A percentile compares a stretch with the other conserved stretches of the same genome.
Conservation (phyloP, 2,329 filamentous ascomycete genomes). For the Chalaropsis ovoidea region DNA sequence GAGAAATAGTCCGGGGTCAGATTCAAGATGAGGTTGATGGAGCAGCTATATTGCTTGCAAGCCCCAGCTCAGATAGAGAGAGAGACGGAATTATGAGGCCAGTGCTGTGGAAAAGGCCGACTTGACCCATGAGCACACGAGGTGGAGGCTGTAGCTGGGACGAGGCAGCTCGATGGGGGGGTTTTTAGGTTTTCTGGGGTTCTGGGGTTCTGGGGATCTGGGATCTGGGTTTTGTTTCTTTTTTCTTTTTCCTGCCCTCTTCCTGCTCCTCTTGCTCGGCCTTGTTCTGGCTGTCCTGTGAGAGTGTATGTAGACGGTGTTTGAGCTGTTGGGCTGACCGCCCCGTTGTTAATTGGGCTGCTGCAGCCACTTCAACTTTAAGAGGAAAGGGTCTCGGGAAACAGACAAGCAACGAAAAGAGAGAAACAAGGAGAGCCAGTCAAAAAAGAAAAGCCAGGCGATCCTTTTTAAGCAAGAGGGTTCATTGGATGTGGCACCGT, state of each 20-base stretch:
- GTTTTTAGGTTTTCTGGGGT: neutral
- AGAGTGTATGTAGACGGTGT: neutral
- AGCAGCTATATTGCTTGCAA: neutral
- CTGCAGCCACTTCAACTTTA: neutral
- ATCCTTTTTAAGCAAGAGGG: neutral
- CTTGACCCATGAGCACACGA: neutral
- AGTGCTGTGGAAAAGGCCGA: neutral
- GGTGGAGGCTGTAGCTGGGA: neutral
- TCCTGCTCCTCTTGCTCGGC: neutral
- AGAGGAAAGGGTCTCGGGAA: neutral
- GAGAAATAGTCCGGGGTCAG: neutral
- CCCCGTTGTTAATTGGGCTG: conserved; percentile 5
- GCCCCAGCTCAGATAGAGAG: neutral
- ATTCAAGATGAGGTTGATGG: neutral
- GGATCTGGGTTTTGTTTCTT: neutral
- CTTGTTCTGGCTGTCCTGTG: neutral
- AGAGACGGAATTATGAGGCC: neutral
- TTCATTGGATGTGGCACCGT: neutral
- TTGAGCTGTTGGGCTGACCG: neutral
- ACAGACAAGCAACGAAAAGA: neutral
- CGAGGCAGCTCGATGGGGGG: neutral
- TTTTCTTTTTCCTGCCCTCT: neutral
- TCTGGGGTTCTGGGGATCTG: neutral
- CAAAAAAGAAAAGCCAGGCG: neutral
- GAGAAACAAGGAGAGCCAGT: neutral